Evolutionary conservation across 2,329 filamentous ascomycete species (phyloP), one percentile per base, ranked within the genome.

Genomic region (Cercospora citrullina): DNA sequence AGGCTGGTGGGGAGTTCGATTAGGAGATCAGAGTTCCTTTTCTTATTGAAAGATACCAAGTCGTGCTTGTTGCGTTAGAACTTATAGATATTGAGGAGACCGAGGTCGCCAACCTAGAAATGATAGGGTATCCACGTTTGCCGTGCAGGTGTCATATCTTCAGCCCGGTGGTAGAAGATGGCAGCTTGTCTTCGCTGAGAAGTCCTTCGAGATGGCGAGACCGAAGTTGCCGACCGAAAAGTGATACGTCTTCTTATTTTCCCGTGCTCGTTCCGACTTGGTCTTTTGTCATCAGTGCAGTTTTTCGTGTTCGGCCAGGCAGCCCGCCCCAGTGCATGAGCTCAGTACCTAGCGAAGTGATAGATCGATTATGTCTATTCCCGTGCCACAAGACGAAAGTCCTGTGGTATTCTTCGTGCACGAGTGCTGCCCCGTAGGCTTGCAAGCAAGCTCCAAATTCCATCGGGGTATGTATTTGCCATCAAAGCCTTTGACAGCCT

Each of bases 1-100:
- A 69, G 55, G 69, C 60, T 39, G 67, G 66, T 9, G 66, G 66
- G 14, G 66, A 68, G 36, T 65, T 68, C 33, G 66, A 68, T 2
- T 51, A 60, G 30, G 8, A 30, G 16, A 10, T 3, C 6, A n/a
- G 7, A 6, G 14, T 39, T 26, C 23, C 31, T 39, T 45, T 48
- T 45, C 9, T 33, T n/a, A 62, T 16, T n/a, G 42, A 45, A 45
- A 64, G 60, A 63, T 64, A 53, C 55, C 14, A 55, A 42, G 33
- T 60, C 23, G 31, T 59, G 55, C 36, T 33, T 59, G 55, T 59
- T 36, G 55, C 28, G 18, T 18, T 21, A 10, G 31, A 28, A 7
- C 10, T 55, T n/a, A 8, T 55, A 51, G 45, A 55, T 55, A 28
- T 7, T 28, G 48, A 55, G 12, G 9, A 53, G 18, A 14, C 10